Conservation (phyloP, 306 rosid genomes). For the Fagus sylvatica region DNA sequence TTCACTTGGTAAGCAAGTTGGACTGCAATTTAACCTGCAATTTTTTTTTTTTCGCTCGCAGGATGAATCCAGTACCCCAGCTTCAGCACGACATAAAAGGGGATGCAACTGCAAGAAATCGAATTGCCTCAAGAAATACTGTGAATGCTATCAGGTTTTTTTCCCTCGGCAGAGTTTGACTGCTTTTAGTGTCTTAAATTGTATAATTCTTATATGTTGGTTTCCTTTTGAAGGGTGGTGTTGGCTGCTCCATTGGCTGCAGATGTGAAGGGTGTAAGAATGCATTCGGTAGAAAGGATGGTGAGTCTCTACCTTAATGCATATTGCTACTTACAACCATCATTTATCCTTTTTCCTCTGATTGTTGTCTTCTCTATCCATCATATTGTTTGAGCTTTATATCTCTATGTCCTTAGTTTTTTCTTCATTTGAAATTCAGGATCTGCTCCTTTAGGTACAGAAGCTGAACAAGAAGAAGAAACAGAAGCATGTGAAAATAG, state of each 20-base stretch:
- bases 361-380: not conserved
- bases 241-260: conserved; percentile 83
- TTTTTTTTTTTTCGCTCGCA: conserved; percentile 34
- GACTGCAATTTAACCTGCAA: conserved; percentile 3
- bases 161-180: conserved; percentile 11
- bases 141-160: conserved; percentile 89
- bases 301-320: conserved; percentile 43
- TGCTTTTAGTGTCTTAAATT: conserved; percentile 11
- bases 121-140: conserved; percentile 76
- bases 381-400: not conserved
- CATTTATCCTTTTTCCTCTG: not conserved
- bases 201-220: conserved; percentile 33
- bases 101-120: conserved; percentile 98
- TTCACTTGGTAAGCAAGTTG: conserved; percentile 10
- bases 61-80: conserved; percentile 83
- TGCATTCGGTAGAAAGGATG: conserved; percentile 78
- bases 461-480: conserved; percentile 69
- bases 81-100: conserved; percentile 77
- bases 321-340: conserved; percentile 2
- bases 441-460: conserved; percentile 44
- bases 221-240: conserved; percentile 68
- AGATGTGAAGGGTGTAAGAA: conserved; percentile 91
- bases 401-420: not conserved
- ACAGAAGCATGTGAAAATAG: conserved; percentile 50
- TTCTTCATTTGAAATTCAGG: conserved; percentile 43